Evolutionary conservation across 768 basidiomycete species (phyloP), one percentile per base, ranked within the genome.

Genomic region (Podaxis sp.): DNA sequence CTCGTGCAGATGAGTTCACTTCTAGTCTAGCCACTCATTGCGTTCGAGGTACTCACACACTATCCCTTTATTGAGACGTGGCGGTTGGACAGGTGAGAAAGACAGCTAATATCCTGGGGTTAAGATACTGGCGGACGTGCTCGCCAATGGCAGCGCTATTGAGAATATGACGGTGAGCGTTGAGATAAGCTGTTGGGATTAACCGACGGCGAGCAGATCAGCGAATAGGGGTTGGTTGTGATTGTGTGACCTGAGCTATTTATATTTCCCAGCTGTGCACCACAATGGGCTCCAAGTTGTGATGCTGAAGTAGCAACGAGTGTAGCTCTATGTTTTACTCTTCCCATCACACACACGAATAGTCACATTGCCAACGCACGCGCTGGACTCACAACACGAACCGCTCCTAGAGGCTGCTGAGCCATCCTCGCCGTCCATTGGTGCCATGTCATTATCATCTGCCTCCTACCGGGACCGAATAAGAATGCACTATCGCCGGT

Each of bases 401-500:
- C 22, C 57, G 19, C 57, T 27, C 2, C n/a, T 37, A 57, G 43
- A 47, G 57, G 43, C 57, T 57, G 4, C 46, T 36, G 55, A 57
- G 55, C 55, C 55, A 19, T 17, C 33, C 57, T 19, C 43, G 5
- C 50, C 15, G 24, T 19, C 24, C 22, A 46, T 5, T 7, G 43
- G 19, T 15, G 43, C 51, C 38, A 60, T 60, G 59, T 11, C 25
- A 19, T 38, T 43, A n/a, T 22, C 15, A n/a, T 24, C 59, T 19
- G 15, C 50, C 12, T 62, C 61, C 6, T 55, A 62, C 37, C 54
- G 22, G 7, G 61, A 62, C 29, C 51, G 54, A 17, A 19, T 62
- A 36, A 55, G 25, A 50, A 62, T 62, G 61, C 61, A 56, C 25
- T 62, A 62, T 38, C 61, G 54, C 13, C 61, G 55, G 19, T 56